phyloP scores from a whole-genome alignment of 73 alveolate genomes.

The Paramecium tetraurelia region DNA sequence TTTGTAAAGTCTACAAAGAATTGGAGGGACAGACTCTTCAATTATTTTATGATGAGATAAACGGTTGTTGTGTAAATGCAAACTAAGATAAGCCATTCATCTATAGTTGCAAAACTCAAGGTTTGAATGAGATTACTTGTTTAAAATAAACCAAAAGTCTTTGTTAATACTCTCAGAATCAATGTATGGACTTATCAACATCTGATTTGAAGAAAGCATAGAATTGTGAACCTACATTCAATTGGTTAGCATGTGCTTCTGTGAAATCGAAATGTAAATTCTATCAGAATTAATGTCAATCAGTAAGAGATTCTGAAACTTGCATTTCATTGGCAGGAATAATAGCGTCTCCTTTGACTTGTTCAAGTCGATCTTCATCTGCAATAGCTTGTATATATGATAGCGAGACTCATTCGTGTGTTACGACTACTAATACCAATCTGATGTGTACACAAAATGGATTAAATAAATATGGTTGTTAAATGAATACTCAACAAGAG shows the following conservation, averaged over 20 bases:
- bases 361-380: not conserved
- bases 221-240: not conserved
- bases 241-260: not conserved
- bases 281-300: not conserved
- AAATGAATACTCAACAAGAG: not conserved
- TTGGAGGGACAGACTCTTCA: not conserved
- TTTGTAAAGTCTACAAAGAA: not conserved
- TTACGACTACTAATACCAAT: not conserved
- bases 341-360: not conserved
- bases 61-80: not conserved
- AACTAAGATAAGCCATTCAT: not conserved
- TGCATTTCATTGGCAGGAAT: not conserved
- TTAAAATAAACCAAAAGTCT: not conserved
- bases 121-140: not conserved
- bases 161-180: not conserved
- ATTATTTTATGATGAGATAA: not conserved
- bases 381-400: not conserved
- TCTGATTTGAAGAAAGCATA: not conserved
- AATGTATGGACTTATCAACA: not conserved
- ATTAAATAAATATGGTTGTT: not conserved
- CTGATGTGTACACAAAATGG: not conserved
- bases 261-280: not conserved
- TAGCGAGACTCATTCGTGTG: not conserved
- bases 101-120: not conserved
- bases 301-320: not conserved